Evolutionary conservation across 257 asterid species (phyloP).

Genomic region (Nicotiana noctiflora): DNA sequence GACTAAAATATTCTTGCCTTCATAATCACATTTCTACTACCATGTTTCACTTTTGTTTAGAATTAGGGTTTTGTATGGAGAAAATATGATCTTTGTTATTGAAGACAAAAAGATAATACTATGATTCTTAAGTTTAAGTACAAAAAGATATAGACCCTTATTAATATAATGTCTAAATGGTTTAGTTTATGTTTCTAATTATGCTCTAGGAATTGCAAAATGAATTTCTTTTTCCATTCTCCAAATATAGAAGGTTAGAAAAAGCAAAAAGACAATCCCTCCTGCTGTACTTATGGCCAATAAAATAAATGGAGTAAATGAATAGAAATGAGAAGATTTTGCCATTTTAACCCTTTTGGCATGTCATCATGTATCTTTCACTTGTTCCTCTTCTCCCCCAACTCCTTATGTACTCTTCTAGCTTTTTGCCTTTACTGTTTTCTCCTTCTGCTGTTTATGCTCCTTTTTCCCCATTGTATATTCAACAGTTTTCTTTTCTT

Average conservation of each 20-base stretch:
- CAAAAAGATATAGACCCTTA: not conserved
- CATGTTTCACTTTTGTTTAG: not conserved
- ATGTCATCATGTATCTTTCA: not conserved
- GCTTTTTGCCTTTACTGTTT: not conserved
- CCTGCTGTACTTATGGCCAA: not conserved
- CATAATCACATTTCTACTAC: not conserved
- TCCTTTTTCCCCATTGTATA: not conserved
- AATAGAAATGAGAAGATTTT: not conserved
- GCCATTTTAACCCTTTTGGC: not conserved
- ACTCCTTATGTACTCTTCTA: not conserved
- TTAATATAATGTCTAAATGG: not conserved
- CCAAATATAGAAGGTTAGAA: slow-evolving; percentile 2
- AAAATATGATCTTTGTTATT: not conserved
- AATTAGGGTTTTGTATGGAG: not conserved
- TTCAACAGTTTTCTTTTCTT: not conserved
- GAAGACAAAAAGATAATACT: not conserved
- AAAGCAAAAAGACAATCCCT: not conserved
- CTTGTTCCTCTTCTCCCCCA: not conserved
- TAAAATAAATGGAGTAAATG: not conserved
- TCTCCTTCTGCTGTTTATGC: not conserved
- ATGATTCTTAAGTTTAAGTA: not conserved
- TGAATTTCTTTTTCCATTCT: not conserved
- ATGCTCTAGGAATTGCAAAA: not conserved
- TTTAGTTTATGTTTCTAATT: not conserved
- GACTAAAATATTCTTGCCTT: not conserved